Percentiles rank a stretch among this genome's conserved stretches.
phyloP scores from a whole-genome alignment of 495 filamentous ascomycete genomes.

The Talaromyces ruber region DNA sequence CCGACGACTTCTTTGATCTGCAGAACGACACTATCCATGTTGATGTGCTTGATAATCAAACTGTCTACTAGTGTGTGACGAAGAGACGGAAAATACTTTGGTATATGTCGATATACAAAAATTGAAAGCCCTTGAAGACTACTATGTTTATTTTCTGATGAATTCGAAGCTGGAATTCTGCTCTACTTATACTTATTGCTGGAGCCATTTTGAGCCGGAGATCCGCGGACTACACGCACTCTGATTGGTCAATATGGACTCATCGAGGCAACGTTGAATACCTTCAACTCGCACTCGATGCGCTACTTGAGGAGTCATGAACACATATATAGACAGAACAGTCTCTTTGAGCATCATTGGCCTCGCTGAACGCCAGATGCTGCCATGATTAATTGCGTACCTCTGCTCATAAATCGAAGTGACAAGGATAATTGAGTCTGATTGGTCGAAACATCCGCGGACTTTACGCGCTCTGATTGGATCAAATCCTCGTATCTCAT shows the following conservation, averaged over 20 bases:
- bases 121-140: background rate
- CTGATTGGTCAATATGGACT: background rate
- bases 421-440: background rate
- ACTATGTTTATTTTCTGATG: background rate
- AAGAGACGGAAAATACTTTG: background rate
- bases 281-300: background rate
- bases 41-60: constrained; percentile 4
- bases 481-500: background rate
- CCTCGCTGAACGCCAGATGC: background rate
- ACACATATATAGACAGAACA: background rate
- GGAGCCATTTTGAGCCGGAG: background rate
- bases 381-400: background rate
- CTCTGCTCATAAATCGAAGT: background rate
- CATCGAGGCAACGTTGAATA: background rate
- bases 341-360: background rate
- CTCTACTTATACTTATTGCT: background rate
- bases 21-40: constrained; percentile 20
- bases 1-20: constrained; percentile 16
- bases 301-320: background rate
- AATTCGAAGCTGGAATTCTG: background rate
- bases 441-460: constrained; percentile 17
- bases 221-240: background rate
- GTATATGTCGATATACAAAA: background rate
- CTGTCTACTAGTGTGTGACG: background rate
- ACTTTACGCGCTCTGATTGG: constrained; percentile 11